Conservation (phyloP, 495 filamentous ascomycete genomes). For the Aspergillus avenaceus region DNA sequence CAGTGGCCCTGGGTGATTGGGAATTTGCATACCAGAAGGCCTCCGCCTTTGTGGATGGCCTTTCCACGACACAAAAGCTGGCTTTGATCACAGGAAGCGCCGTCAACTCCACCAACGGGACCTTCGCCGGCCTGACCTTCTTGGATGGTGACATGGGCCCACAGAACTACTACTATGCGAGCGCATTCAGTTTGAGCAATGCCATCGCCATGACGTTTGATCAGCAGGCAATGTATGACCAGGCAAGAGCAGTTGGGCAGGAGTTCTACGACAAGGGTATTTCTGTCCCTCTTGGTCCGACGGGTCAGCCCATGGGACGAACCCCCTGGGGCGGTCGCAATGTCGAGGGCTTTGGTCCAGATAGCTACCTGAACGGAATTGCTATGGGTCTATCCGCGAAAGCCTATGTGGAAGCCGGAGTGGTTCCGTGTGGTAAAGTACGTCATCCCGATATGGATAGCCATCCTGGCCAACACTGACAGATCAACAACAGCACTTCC, state of each 20-base stretch:
- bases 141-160: conserved; percentile 54
- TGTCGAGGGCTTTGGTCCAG: conserved; percentile 52
- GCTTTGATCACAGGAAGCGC: conserved; percentile 71
- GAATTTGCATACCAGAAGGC: too few relatives aligned
- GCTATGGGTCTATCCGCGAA: conserved; percentile 52
- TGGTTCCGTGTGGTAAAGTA: conserved; percentile 67
- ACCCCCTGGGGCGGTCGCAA: conserved; percentile 67
- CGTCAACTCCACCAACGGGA: conserved; percentile 43
- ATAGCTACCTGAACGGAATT: conserved; percentile 50
- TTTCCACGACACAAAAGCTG: too few relatives aligned
- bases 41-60: too few relatives aligned
- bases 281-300: conserved; percentile 54
- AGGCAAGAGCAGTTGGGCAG: conserved; percentile 44
- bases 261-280: conserved; percentile 51
- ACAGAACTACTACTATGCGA: conserved; percentile 53
- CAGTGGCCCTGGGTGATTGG: too few relatives aligned
- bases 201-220: conserved; percentile 57
- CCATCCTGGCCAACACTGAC: conserved; percentile 43
- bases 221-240: conserved; percentile 50
- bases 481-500: conserved; percentile 45
- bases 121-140: conserved; percentile 14
- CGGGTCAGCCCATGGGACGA: conserved; percentile 65
- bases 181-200: conserved; percentile 61
- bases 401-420: conserved; percentile 62
- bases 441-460: conserved; percentile 15